Evolutionary conservation across 1,139 yeast species (phyloP).

Genomic region (Hansenula anomala): DNA sequence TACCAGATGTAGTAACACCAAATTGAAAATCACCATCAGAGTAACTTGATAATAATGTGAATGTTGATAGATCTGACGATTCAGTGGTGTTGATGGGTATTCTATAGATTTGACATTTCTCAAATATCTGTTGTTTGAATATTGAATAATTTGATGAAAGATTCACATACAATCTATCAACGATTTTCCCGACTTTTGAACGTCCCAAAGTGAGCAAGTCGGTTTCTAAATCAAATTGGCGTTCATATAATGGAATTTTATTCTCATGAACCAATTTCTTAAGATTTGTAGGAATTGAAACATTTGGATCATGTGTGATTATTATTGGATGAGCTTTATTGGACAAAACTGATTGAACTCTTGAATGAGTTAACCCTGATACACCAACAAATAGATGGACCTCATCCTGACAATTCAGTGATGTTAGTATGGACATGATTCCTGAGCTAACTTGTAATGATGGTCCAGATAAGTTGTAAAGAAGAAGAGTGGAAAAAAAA

Average conservation of each 20-base stretch:
- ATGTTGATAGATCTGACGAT: slow-evolving; percentile 65
- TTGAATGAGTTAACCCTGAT: slow-evolving; percentile 43
- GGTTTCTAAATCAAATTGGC: slow-evolving; percentile 30
- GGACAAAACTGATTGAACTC: slow-evolving; percentile 45
- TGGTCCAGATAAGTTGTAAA: too few species aligned
- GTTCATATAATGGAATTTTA: slow-evolving; percentile 29
- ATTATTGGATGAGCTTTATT: slow-evolving; percentile 58
- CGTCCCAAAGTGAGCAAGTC: slow-evolving; percentile 61
- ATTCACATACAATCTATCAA: slow-evolving; percentile 73
- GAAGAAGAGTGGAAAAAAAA: too few species aligned
- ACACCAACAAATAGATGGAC: slow-evolving; percentile 61
- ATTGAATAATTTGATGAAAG: slow-evolving; percentile 28
- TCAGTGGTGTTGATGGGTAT: slow-evolving; percentile 84
- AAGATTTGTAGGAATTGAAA: slow-evolving; percentile 24
- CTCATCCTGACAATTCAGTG: slow-evolving; percentile 48
- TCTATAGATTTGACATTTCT: slow-evolving; percentile 52
- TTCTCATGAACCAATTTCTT: slow-evolving; percentile 22
- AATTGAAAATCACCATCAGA: slow-evolving; percentile 71
- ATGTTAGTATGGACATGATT: slow-evolving; percentile 41
- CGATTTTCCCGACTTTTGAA: slow-evolving; percentile 51
- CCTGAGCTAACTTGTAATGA: too few species aligned
- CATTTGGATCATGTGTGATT: slow-evolving; percentile 27
- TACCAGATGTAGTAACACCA: slow-evolving; percentile 83
- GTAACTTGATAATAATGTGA: slow-evolving; percentile 70
- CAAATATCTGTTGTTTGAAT: slow-evolving; percentile 37